These are phyloP conservation scores for Clitopilus passeckerianus DNA, from an alignment of 768 basidiomycete genomes.

Conservation along the genomic window DNA sequence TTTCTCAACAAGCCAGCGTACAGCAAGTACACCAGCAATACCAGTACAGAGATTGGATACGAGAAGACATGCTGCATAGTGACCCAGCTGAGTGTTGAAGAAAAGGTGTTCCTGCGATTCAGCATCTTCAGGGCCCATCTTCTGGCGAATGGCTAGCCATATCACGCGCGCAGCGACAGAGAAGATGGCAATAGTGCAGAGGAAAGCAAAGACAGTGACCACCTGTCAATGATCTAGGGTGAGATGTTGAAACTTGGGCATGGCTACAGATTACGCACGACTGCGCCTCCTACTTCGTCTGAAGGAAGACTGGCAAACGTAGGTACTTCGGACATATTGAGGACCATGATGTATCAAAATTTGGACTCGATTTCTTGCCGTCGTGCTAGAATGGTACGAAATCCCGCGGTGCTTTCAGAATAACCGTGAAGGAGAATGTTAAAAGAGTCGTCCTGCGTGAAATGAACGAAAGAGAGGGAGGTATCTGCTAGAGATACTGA, in stretches of 20 bases:
- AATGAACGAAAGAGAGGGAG: conserved; percentile 7
- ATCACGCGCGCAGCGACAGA: conserved; percentile 43
- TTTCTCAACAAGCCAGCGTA: conserved; percentile 40
- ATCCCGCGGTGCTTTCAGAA: conserved; percentile 7
- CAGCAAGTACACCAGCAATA: conserved; percentile 47
- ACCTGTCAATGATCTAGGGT: conserved; percentile 24
- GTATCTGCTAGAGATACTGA: conserved; percentile 15
- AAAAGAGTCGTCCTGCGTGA: conserved; percentile 35
- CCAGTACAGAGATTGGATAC: conserved; percentile 51
- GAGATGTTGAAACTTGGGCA: not conserved
- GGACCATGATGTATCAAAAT: not conserved
- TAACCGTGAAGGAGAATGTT: conserved; percentile 10
- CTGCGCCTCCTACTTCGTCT: conserved; percentile 27
- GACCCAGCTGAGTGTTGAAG: conserved; percentile 68
- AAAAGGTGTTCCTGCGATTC: conserved; percentile 49
- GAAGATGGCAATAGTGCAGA: conserved; percentile 49
- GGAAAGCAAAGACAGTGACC: conserved; percentile 46
- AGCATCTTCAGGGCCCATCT: conserved; percentile 17
- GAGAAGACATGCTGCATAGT: conserved; percentile 61
- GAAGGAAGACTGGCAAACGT: conserved; percentile 24
- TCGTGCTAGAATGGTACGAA: conserved; percentile 1
- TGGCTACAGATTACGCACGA: conserved; percentile 21
- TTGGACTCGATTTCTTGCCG: not conserved
- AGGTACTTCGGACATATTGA: conserved; percentile 9
- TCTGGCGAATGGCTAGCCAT: conserved; percentile 37